Percentiles rank a stretch among this genome's conserved stretches.
Conservation (phyloP, 2,329 filamentous ascomycete genomes). For the Periconia sp. region DNA sequence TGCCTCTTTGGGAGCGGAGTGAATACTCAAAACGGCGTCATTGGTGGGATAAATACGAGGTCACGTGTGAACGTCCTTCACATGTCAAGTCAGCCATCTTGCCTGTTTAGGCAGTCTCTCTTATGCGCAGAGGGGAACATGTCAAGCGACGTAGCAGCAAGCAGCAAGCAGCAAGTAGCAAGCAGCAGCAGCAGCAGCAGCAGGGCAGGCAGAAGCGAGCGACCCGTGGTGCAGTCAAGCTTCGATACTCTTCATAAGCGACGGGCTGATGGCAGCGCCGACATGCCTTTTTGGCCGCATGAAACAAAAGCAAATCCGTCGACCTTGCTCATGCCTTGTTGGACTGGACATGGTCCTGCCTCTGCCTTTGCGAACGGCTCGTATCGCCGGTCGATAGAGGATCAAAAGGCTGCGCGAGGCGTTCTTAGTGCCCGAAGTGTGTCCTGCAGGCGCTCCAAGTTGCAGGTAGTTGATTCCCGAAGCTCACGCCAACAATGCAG, state of each 20-base stretch:
- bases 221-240: no score
- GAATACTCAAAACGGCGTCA: conserved; percentile 6
- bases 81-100: conserved; percentile 5
- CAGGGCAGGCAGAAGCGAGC: no score
- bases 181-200: no score
- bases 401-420: conserved; percentile 32
- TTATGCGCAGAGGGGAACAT: no score
- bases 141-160: no score
- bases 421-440: conserved; percentile 35
- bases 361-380: conserved; percentile 6
- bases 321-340: conserved; percentile 14
- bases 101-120: no score
- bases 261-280: no score
- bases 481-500: conserved; percentile 22
- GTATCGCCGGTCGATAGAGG: conserved; percentile 27
- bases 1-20: conserved; percentile 13
- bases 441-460: conserved; percentile 19
- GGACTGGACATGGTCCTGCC: conserved; percentile 28
- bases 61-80: conserved; percentile 11
- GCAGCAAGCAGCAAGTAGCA: no score
- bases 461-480: conserved; percentile 27
- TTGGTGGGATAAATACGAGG: conserved; percentile 12
- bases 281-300: neutral
- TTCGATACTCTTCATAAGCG: neutral
- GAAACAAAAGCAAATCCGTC: conserved; percentile 6